Evolutionary conservation across 805 yeast genomes (phyloP).

Genomic region (Kodamaea nitidulidarum): DNA sequence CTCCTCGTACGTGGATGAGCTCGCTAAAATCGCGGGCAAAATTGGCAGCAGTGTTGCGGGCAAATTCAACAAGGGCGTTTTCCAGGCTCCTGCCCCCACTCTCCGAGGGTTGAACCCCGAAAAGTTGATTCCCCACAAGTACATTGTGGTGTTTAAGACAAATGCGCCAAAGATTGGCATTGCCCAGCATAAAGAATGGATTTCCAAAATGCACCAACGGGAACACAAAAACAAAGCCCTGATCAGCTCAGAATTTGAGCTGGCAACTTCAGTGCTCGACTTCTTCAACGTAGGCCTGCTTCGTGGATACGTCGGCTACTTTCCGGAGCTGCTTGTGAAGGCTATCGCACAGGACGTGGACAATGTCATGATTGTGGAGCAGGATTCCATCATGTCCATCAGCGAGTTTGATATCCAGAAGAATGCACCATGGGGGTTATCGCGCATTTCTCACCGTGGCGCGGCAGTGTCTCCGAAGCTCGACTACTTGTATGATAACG

Average conservation of each 20-base stretch:
- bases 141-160: slow-evolving; percentile 14
- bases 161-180: slow-evolving; percentile 5
- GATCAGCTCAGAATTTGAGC: slow-evolving; percentile 7
- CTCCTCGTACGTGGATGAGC: not conserved
- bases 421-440: slow-evolving; percentile 41
- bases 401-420: slow-evolving; percentile 30
- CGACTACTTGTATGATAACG: slow-evolving; percentile 40
- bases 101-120: slow-evolving; percentile 1
- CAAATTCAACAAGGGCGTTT: not conserved
- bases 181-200: slow-evolving; percentile 10
- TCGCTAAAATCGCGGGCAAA: not conserved
- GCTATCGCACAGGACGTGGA: slow-evolving; percentile 12
- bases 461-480: slow-evolving; percentile 20
- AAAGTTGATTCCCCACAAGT: slow-evolving; percentile 10
- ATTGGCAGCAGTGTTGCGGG: not conserved
- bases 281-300: slow-evolving; percentile 12
- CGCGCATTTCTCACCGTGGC: slow-evolving; percentile 34
- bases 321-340: slow-evolving; percentile 16
- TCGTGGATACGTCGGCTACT: slow-evolving; percentile 19
- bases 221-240: slow-evolving; percentile 1
- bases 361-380: slow-evolving; percentile 21
- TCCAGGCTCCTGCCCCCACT: slow-evolving; percentile 2
- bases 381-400: slow-evolving; percentile 19
- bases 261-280: slow-evolving; percentile 14
- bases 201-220: slow-evolving; percentile 3